These are phyloP conservation scores for Quercus robur DNA, from an alignment of 306 rosid species.

Conservation along the genomic window DNA sequence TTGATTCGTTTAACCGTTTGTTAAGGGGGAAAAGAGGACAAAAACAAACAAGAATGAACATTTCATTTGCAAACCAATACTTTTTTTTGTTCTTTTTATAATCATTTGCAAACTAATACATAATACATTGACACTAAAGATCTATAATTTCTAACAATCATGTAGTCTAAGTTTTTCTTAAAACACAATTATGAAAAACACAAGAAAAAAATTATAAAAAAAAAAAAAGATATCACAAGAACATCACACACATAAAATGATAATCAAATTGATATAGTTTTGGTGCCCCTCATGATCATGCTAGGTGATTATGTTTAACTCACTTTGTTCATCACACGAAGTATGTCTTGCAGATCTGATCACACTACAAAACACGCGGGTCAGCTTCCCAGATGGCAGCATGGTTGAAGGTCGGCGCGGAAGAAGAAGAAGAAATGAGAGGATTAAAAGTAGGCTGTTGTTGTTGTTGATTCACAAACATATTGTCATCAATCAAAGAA, in stretches of 20 bases:
- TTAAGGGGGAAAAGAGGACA: not conserved
- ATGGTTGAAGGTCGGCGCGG: not conserved
- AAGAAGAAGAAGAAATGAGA: not conserved
- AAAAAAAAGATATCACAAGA: not conserved
- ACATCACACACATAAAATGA: not conserved
- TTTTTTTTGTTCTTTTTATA: too few species aligned
- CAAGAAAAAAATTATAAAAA: not conserved
- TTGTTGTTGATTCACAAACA: constrained; percentile 29
- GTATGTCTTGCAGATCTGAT: not conserved
- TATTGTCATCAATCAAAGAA: constrained; percentile 69
- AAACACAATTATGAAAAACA: not conserved
- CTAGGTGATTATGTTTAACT: not conserved
- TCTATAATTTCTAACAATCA: not conserved
- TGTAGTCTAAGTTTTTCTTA: not conserved
- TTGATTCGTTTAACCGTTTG: not conserved
- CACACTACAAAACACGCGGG: too few species aligned
- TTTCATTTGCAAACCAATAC: not conserved
- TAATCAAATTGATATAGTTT: not conserved
- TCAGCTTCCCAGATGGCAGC: not conserved
- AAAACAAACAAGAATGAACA: not conserved
- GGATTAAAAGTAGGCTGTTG: constrained; percentile 14
- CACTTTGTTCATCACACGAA: not conserved
- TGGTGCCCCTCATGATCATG: not conserved
- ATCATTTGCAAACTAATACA: not conserved
- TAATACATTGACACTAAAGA: not conserved